Percentiles rank a stretch among this genome's conserved stretches.
These are phyloP conservation scores for Penicillium maclennaniae DNA, from an alignment of 495 filamentous ascomycete species.

Conservation along the genomic window DNA sequence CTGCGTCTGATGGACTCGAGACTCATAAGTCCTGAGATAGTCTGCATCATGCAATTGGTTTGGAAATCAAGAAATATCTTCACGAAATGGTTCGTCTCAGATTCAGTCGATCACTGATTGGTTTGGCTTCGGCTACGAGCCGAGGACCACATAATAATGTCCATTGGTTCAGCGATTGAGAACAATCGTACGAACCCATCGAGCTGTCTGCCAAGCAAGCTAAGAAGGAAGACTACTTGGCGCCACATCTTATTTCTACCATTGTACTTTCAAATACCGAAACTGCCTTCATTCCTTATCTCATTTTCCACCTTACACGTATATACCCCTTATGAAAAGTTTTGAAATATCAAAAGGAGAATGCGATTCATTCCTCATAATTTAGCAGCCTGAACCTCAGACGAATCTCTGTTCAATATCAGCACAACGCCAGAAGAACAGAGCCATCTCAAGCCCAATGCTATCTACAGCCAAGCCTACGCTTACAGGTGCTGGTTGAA, in stretches of 20 bases:
- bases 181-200: too few species aligned
- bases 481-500: constrained; percentile 61
- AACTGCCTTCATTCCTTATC: not conserved
- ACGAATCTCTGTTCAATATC: not conserved
- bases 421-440: not conserved
- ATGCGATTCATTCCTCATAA: not conserved
- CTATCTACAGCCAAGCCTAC: not conserved
- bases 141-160: too few species aligned
- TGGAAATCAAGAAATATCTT: too few species aligned
- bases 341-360: not conserved
- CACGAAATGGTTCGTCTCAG: too few species aligned
- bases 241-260: not conserved
- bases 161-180: too few species aligned
- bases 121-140: too few species aligned
- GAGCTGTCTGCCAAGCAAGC: too few species aligned
- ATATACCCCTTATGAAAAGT: not conserved
- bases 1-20: too few species aligned
- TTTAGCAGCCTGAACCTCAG: not conserved
- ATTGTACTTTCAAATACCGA: not conserved
- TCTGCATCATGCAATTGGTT: too few species aligned
- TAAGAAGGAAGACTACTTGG: too few species aligned
- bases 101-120: too few species aligned
- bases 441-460: not conserved
- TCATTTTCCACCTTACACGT: not conserved
- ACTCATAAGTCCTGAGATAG: too few species aligned